Percentiles rank a stretch among this genome's conserved stretches.
Conservation (phyloP, 441 rosid species). For the Pelargonium australe region DNA sequence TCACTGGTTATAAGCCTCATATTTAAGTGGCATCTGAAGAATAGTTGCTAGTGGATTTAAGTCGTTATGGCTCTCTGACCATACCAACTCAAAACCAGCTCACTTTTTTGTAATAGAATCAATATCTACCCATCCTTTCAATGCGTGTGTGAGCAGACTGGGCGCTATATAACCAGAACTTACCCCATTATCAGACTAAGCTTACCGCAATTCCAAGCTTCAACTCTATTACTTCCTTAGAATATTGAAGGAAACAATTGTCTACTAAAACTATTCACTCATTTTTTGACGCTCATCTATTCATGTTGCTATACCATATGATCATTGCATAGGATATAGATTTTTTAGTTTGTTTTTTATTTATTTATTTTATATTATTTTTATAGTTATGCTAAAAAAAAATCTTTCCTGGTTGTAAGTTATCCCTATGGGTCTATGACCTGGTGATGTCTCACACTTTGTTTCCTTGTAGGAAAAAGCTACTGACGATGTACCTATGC, state of each 20-base stretch:
- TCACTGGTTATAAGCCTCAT: neutral
- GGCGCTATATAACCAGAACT: neutral
- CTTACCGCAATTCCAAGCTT: too few species aligned
- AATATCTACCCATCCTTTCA: neutral
- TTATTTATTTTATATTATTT: too few species aligned
- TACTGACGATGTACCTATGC: conserved; percentile 81
- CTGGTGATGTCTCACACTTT: conserved; percentile 15
- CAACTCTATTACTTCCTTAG: neutral
- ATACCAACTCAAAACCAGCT: neutral
- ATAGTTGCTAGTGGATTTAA: neutral
- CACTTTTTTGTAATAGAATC: neutral
- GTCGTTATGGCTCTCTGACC: neutral
- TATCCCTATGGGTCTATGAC: conserved; percentile 10
- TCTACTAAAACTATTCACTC: neutral
- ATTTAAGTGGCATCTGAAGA: neutral
- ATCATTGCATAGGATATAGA: neutral
- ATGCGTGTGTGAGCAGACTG: neutral
- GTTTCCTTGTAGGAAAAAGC: conserved; percentile 55
- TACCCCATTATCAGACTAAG: neutral
- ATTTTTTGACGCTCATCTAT: neutral
- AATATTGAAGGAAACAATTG: neutral
- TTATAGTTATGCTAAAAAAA: too few species aligned
- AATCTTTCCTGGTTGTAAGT: neutral
- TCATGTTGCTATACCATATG: neutral
- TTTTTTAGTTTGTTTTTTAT: too few species aligned